Base-by-base conservation (phyloP, 2,329 filamentous ascomycete genomes). In the Hypoxylon rubiginosum region DNA sequence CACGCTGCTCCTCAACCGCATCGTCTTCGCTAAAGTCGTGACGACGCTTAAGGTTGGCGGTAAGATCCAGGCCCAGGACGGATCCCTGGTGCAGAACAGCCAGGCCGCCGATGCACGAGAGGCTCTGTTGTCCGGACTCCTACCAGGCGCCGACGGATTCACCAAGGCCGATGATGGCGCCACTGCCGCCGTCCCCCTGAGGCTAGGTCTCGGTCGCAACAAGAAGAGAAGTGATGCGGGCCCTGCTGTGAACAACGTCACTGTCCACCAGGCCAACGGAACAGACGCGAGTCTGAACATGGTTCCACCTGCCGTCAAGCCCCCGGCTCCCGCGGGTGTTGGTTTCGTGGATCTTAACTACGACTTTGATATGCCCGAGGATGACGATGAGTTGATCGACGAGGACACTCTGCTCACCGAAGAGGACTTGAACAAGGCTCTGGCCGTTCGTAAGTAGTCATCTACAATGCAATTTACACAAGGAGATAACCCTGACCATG, bases 371-470 rank as follows among this genome's bases (percentile, higher is more conserved):
- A 80, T 81, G 75, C 75, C 86, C 57, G 86, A 87, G 66, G 86
- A 86, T 49, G 91, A 93, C 72, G 86, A 94, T 72, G 94, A 97
- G 59, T 81, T 97, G 58, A 96, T 99, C 71, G 94, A 98, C 76
- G 96, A 98, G 79, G 91, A 97, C 74, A 90, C 89, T 9, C 84
- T 99, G 32, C 83, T 99, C 72, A 93, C 91, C 2, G 94, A 94
- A 74, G 92, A 93, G 67, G 95, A 99, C 76, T 84, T 96, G 72
- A 89, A 88, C 71, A 86, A 89, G 72, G 91, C 92, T 21, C 86
- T 97, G 59, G 88, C 91, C 70, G 90, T 93, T 72, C 94, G 94
- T 97, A 84, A 80, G 92, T 89, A 41, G 17, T 57, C n/a, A 32
- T 30, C n/a, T 26, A 30, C 54, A 28, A 32, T 58, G 8, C 48